A percentile compares a stretch with the other conserved stretches of the same genome.
Conservation (phyloP, 192 early-diverging fungal genomes). For the Gigaspora rosea region DNA sequence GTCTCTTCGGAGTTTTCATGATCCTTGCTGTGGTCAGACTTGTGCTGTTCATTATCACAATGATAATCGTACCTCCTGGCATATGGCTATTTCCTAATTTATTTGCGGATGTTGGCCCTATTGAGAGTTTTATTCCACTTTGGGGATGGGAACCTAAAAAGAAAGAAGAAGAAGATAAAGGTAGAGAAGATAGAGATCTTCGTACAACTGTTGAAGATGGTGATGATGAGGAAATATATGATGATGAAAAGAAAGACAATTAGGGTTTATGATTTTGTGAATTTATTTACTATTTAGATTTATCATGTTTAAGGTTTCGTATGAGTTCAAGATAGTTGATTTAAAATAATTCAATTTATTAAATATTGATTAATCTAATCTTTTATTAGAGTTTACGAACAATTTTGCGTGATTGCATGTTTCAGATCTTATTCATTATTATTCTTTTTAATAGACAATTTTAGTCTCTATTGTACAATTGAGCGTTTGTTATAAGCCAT, state of each 20-base stretch:
- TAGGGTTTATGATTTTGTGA: not conserved
- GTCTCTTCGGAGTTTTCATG: conserved; percentile 89
- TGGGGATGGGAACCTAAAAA: conserved; percentile 76
- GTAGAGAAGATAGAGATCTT: conserved; percentile 38
- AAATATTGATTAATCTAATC: no score
- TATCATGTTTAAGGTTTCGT: no score
- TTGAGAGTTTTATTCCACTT: conserved; percentile 91
- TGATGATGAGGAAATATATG: conserved; percentile 38
- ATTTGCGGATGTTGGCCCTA: conserved; percentile 92
- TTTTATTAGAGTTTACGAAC: no score
- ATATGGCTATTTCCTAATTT: conserved; percentile 98
- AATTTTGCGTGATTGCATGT: no score
- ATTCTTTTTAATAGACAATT: no score
- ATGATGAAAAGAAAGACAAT: not conserved
- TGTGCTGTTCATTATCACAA: conserved; percentile 78
- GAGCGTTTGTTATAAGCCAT: no score
- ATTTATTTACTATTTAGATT: no score
- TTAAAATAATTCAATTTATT: no score
- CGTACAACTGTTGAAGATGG: conserved; percentile 47
- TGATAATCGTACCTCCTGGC: conserved; percentile 71
- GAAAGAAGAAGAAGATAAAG: conserved; percentile 33
- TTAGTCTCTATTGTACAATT: no score
- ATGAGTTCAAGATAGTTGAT: no score
- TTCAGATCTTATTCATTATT: no score
- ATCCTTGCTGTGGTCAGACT: conserved; percentile 83